These are phyloP conservation scores for Aciculosporium take DNA, from an alignment of 2,329 filamentous ascomycete species.

Conservation along the genomic window DNA sequence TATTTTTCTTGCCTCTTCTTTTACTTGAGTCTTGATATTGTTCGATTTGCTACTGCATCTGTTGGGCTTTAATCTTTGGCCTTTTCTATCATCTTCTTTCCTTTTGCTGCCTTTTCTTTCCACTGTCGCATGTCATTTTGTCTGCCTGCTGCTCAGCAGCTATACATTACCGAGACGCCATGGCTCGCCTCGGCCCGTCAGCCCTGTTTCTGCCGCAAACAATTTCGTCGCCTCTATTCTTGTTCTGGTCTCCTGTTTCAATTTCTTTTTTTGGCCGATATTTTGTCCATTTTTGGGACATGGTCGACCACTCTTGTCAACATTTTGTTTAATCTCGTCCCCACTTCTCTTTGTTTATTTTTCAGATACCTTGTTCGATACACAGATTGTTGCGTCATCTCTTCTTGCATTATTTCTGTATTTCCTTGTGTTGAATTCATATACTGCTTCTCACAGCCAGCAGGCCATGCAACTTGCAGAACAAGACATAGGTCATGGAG, in stretches of 20 bases:
- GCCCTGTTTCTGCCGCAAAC: background rate
- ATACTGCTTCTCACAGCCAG: background rate
- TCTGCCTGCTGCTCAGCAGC: background rate
- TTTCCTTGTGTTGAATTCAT: background rate
- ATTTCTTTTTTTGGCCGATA: background rate
- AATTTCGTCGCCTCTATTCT: background rate
- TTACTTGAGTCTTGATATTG: background rate
- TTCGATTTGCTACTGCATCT: background rate
- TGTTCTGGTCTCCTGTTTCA: background rate
- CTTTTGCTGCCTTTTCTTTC: background rate
- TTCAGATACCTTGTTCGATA: conserved; percentile 49
- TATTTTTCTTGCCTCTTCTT: background rate
- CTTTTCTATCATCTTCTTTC: background rate
- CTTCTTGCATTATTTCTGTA: background rate
- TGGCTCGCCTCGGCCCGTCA: background rate
- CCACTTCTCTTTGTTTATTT: conserved; percentile 11
- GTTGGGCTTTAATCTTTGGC: background rate
- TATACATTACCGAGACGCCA: no score
- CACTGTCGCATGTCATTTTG: background rate
- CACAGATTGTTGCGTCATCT: conserved; percentile 20
- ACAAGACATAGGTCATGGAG: background rate
- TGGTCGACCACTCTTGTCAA: background rate
- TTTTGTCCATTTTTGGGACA: no score
- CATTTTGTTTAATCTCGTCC: background rate
- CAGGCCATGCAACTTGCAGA: conserved; percentile 3